These are phyloP conservation scores for Pleurotus tuber-regium DNA, from an alignment of 768 basidiomycete species.

Conservation along the genomic window DNA sequence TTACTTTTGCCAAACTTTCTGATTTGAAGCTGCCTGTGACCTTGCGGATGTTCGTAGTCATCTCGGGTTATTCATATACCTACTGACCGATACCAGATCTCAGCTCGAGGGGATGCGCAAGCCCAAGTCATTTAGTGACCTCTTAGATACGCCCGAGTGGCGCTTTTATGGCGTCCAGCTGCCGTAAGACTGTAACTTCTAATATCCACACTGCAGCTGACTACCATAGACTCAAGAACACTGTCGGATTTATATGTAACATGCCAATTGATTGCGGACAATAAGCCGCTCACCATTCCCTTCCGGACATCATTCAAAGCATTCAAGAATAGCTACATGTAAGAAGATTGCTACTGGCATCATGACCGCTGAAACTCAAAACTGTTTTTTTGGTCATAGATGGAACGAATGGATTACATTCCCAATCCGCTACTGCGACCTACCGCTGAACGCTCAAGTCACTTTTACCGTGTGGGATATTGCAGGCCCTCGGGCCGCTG, in stretches of 20 bases:
- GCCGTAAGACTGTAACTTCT: slow-evolving; percentile 45
- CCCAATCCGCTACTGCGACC: slow-evolving; percentile 90
- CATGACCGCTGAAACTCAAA: neutral
- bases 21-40: slow-evolving; percentile 88
- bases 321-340: slow-evolving; percentile 84
- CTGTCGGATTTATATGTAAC: slow-evolving; percentile 93
- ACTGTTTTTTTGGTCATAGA: slow-evolving; percentile 35
- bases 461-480: slow-evolving; percentile 97
- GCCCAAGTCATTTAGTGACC: slow-evolving; percentile 69
- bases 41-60: slow-evolving; percentile 65
- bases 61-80: neutral
- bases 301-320: slow-evolving; percentile 92
- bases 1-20: slow-evolving; percentile 88
- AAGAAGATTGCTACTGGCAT: slow-evolving; percentile 20
- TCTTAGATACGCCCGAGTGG: slow-evolving; percentile 80
- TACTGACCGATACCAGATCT: slow-evolving; percentile 46
- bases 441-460: slow-evolving; percentile 86
- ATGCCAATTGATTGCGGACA: slow-evolving; percentile 89
- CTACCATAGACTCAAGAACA: slow-evolving; percentile 45
- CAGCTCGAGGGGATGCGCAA: slow-evolving; percentile 83
- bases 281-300: slow-evolving; percentile 89
- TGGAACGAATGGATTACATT: slow-evolving; percentile 97
- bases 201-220: slow-evolving; percentile 10
- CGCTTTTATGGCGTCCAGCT: slow-evolving; percentile 82
- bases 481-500: slow-evolving; percentile 72